Evolutionary conservation across 116 monocot species (phyloP).

Genomic region (Dioscorea cayenensis): DNA sequence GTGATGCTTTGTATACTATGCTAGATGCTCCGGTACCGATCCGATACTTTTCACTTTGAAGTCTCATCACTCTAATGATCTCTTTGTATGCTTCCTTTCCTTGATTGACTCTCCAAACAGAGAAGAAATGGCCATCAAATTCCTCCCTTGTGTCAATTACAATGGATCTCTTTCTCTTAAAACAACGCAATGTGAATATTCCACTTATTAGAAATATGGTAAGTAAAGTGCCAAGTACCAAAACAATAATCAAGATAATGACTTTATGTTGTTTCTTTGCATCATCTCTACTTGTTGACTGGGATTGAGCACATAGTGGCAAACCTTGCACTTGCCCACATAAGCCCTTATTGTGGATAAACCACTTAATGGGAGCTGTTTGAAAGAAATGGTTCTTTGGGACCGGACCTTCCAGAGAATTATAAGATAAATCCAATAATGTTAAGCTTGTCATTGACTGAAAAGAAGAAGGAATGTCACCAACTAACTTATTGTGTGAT

Average conservation of each 20-base stretch:
- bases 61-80: conserved; percentile 15
- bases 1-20: conserved; percentile 18
- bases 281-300: not conserved
- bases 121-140: conserved; percentile 4
- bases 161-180: not conserved
- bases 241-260: not conserved
- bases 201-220: not conserved
- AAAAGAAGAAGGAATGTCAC: conserved; percentile 18
- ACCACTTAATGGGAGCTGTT: conserved; percentile 7
- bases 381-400: conserved; percentile 10
- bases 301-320: conserved; percentile 8
- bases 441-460: conserved; percentile 5
- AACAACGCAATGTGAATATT: not conserved
- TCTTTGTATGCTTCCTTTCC: conserved; percentile 13
- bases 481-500: conserved; percentile 29
- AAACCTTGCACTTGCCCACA: conserved; percentile 19
- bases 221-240: not conserved
- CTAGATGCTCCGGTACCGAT: conserved; percentile 23
- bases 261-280: not conserved
- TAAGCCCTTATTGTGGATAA: conserved; percentile 21
- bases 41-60: conserved; percentile 20
- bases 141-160: not conserved
- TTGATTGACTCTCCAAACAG: conserved; percentile 8
- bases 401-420: conserved; percentile 16
- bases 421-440: conserved; percentile 22